These are phyloP conservation scores for Marchantia paleacea DNA, from an alignment of 225 moss, liverwort and hornwort genomes.

Conservation along the genomic window DNA sequence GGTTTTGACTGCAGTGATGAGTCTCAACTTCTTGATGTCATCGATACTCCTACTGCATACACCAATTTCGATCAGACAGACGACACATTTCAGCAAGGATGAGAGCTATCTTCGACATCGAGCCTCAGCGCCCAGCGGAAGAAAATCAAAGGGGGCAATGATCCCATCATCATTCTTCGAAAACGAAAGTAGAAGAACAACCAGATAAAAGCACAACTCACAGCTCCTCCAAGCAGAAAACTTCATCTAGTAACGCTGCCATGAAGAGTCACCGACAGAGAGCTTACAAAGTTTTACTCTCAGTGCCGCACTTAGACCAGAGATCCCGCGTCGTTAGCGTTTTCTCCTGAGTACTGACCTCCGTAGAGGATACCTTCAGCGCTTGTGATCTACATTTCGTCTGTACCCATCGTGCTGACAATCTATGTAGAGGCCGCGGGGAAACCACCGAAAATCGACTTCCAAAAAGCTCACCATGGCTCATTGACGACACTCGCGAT, in stretches of 20 bases:
- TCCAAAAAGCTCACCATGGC: neutral
- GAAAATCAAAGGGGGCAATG: neutral
- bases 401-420: neutral
- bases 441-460: neutral
- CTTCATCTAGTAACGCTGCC: too few species aligned
- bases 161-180: neutral
- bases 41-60: slow-evolving; percentile 68
- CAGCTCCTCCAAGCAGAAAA: neutral
- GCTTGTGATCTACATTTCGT: neutral
- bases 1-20: slow-evolving; percentile 86
- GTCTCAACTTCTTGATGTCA: slow-evolving; percentile 61
- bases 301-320: slow-evolving; percentile 1
- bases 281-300: neutral
- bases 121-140: neutral
- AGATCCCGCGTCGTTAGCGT: neutral
- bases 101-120: neutral
- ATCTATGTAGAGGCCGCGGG: neutral
- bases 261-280: neutral
- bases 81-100: neutral
- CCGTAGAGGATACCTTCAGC: neutral
- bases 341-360: neutral
- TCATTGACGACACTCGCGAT: neutral
- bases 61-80: slow-evolving; percentile 38
- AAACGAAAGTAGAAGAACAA: neutral
- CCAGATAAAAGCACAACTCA: neutral